Conservation (phyloP, 1,284 basidiomycete species). For the Naganishia sp. region DNA sequence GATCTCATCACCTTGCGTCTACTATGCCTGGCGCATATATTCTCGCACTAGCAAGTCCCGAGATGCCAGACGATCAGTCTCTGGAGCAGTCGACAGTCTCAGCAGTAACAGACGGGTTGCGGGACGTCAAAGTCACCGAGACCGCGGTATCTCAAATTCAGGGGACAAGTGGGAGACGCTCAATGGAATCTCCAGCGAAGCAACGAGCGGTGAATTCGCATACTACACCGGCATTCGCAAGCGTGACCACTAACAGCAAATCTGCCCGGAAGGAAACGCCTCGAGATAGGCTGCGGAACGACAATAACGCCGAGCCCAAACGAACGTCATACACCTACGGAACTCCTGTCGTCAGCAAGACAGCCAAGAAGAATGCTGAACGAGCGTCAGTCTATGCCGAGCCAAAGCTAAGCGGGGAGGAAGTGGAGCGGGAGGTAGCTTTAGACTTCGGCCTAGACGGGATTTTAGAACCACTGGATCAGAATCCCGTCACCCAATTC, state of each 20-base stretch:
- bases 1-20: too few species aligned
- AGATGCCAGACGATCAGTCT: not conserved
- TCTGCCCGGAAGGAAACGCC: not conserved
- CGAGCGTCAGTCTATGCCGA: not conserved
- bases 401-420: not conserved
- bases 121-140: not conserved
- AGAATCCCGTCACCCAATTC: not conserved
- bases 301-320: not conserved
- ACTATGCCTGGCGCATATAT: too few species aligned
- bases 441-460: not conserved
- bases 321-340: not conserved
- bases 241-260: not conserved
- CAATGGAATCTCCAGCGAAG: not conserved
- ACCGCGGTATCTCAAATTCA: not conserved
- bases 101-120: constrained; percentile 7
- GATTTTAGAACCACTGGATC: not conserved
- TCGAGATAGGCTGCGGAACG: not conserved
- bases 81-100: not conserved
- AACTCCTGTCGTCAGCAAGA: not conserved
- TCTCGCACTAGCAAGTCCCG: not conserved
- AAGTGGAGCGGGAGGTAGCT: not conserved
- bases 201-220: not conserved
- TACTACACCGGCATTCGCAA: not conserved
- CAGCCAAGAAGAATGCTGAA: not conserved
- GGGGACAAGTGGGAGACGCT: constrained; percentile 1